phyloP scores from a whole-genome alignment of 345 rosid genomes.

The Streptanthus diversifolius region DNA sequence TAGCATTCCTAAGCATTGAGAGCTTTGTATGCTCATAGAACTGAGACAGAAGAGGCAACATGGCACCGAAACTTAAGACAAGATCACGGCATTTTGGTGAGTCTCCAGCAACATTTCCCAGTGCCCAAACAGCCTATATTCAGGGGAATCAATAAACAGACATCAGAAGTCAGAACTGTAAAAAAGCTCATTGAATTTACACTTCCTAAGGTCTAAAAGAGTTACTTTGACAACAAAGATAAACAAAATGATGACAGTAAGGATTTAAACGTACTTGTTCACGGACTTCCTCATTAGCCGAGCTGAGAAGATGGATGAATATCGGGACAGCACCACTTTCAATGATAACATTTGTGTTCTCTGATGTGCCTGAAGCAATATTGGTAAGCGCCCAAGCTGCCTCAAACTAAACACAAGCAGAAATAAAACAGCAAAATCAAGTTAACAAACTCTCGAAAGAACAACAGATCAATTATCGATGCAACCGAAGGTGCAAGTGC shows the following conservation, averaged over 20 bases:
- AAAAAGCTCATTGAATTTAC: background rate
- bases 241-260: background rate
- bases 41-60: constrained; percentile 60
- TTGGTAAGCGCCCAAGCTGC: constrained; percentile 90
- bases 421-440: background rate
- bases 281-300: constrained; percentile 70
- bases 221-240: background rate
- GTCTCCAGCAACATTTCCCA: constrained; percentile 92
- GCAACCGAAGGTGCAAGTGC: background rate
- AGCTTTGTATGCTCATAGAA: constrained; percentile 67
- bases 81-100: constrained; percentile 79
- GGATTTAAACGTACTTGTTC: constrained; percentile 51
- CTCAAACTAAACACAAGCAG: constrained; percentile 51
- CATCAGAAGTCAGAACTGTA: background rate
- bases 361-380: constrained; percentile 82
- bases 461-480: background rate
- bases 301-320: constrained; percentile 58
- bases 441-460: background rate
- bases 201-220: background rate
- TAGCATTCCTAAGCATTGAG: constrained; percentile 85
- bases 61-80: constrained; percentile 57
- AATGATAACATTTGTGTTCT: constrained; percentile 64
- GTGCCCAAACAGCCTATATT: constrained; percentile 81
- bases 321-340: constrained; percentile 74
- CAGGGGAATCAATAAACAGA: background rate